phyloP scores from a whole-genome alignment of 2,329 filamentous ascomycete genomes.

The Monilinia fructicola region DNA sequence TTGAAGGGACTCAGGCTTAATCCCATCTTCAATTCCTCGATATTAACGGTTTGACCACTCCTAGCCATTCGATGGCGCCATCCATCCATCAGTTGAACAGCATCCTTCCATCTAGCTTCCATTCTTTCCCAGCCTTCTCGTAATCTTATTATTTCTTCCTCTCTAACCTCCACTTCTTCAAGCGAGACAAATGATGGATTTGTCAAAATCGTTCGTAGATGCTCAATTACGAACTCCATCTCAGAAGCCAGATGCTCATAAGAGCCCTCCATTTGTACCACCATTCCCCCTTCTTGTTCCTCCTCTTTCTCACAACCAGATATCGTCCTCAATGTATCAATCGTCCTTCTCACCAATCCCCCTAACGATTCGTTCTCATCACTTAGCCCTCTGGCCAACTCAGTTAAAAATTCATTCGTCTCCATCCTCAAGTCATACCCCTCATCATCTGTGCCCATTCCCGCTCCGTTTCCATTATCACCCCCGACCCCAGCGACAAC shows the following conservation, averaged over 20 bases:
- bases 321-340: constrained; percentile 69
- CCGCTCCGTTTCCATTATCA: constrained; percentile 39
- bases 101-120: constrained; percentile 87
- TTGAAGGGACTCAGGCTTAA: constrained; percentile 62
- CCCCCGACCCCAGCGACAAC: constrained; percentile 54
- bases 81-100: constrained; percentile 84
- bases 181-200: constrained; percentile 96
- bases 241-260: constrained; percentile 69
- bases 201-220: constrained; percentile 80
- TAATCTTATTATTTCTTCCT: constrained; percentile 83
- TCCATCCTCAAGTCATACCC: constrained; percentile 75
- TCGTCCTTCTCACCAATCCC: constrained; percentile 66
- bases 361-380: constrained; percentile 89
- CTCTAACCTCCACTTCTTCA: constrained; percentile 88
- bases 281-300: constrained; percentile 36
- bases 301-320: constrained; percentile 53
- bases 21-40: constrained; percentile 67
- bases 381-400: constrained; percentile 77
- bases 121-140: constrained; percentile 89
- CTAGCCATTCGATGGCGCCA: constrained; percentile 82
- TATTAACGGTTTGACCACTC: constrained; percentile 67
- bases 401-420: constrained; percentile 87
- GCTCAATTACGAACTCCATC: constrained; percentile 74
- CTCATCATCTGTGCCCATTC: constrained; percentile 46
- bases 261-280: constrained; percentile 39